These are phyloP conservation scores for Climacium dendroides DNA, from an alignment of 225 moss, liverwort and hornwort genomes.

Conservation along the genomic window DNA sequence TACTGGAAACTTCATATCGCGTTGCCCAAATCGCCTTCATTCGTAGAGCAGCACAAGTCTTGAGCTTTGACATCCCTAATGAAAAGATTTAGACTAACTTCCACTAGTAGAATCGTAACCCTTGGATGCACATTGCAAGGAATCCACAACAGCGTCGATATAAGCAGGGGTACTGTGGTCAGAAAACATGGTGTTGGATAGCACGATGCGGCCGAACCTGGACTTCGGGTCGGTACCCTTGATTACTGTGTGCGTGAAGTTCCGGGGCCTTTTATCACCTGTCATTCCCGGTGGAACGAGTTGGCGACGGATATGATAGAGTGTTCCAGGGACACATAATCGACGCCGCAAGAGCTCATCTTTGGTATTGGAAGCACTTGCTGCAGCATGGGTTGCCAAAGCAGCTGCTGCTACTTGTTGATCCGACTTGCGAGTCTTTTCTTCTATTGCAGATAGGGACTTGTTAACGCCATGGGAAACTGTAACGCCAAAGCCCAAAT, in stretches of 20 bases:
- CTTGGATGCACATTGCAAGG: constrained; percentile 10
- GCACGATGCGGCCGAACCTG: constrained; percentile 37
- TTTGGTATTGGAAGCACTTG: constrained; percentile 17
- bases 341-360: constrained; percentile 28
- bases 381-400: constrained; percentile 31
- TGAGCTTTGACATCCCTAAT: background rate
- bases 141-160: constrained; percentile 23
- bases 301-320: constrained; percentile 72
- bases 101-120: background rate
- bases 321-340: constrained; percentile 55
- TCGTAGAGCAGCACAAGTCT: background rate
- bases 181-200: constrained; percentile 32
- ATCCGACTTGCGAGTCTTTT: constrained; percentile 32
- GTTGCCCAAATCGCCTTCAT: background rate
- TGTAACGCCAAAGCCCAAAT: background rate
- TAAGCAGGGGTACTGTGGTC: constrained; percentile 39
- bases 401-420: constrained; percentile 51
- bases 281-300: constrained; percentile 14
- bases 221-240: constrained; percentile 15
- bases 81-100: background rate
- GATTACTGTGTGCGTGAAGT: constrained; percentile 11
- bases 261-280: background rate
- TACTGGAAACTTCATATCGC: background rate
- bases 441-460: constrained; percentile 17
- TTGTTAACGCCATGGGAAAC: constrained; percentile 30